Evolutionary conservation across 257 asterid species (phyloP).

Genomic region (Cinchona pubescens): DNA sequence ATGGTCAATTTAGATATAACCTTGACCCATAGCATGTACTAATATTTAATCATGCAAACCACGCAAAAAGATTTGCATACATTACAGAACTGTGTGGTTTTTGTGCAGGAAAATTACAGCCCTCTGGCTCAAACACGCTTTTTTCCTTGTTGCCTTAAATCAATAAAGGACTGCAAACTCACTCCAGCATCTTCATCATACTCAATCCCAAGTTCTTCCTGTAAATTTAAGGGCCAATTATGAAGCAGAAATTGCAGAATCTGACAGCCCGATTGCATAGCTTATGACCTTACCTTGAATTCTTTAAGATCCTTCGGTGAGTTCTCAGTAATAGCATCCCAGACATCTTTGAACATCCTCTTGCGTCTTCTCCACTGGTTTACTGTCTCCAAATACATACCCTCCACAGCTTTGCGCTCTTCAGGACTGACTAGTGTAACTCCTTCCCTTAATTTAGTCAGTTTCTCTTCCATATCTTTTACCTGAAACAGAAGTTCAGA

Average conservation of each 20-base stretch:
- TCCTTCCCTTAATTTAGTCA: conserved; percentile 73
- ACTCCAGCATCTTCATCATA: conserved; percentile 86
- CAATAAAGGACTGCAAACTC: conserved; percentile 68
- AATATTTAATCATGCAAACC: not conserved
- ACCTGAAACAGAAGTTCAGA: conserved; percentile 40
- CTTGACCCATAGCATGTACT: not conserved
- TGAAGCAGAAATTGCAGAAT: conserved; percentile 6
- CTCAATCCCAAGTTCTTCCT: conserved; percentile 95
- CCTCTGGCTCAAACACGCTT: conserved; percentile 62
- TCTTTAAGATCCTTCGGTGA: conserved; percentile 83
- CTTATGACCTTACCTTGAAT: conserved; percentile 51
- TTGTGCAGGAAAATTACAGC: conserved; percentile 20
- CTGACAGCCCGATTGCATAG: not conserved
- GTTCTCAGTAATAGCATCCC: conserved; percentile 94
- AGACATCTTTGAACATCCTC: conserved; percentile 87
- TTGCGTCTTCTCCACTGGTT: conserved; percentile 87
- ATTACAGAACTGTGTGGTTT: not conserved
- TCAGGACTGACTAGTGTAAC: conserved; percentile 80
- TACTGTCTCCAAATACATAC: conserved; percentile 40
- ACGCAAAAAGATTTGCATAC: not conserved
- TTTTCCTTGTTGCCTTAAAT: conserved; percentile 49
- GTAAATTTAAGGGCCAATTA: conserved; percentile 19
- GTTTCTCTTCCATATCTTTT: conserved; percentile 72
- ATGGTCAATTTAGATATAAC: not conserved
- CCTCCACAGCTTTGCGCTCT: conserved; percentile 67